These are phyloP conservation scores for Xylariomycetidae sp. DNA, from an alignment of 2,329 filamentous ascomycete species.

Conservation along the genomic window DNA sequence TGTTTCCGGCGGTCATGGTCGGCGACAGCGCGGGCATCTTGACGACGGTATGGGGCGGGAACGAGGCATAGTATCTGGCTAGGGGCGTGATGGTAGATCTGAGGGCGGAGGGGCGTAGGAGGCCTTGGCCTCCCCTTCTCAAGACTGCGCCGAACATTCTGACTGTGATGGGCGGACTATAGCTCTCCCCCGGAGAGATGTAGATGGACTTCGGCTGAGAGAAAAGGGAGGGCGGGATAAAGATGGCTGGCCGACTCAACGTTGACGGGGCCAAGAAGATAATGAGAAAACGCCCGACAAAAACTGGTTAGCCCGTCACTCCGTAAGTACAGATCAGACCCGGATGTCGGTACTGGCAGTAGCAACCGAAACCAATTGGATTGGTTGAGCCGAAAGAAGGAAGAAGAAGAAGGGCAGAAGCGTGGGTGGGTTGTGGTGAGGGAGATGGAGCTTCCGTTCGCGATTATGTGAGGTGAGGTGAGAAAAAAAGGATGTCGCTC, in stretches of 20 bases:
- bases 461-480: constrained; percentile 17
- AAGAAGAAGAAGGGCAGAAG: constrained; percentile 1
- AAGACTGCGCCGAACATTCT: constrained; percentile 61
- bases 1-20: constrained; percentile 95
- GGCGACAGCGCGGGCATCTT: constrained; percentile 98
- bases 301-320: too few relatives aligned
- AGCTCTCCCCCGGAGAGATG: too few relatives aligned
- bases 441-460: constrained; percentile 10
- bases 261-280: constrained; percentile 4
- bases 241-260: too few relatives aligned
- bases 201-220: too few relatives aligned
- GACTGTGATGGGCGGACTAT: constrained; percentile 16
- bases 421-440: constrained; percentile 3
- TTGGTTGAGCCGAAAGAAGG: constrained; percentile 7
- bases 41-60: constrained; percentile 89
- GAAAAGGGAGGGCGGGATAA: too few relatives aligned
- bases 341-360: constrained; percentile 13
- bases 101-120: constrained; percentile 47
- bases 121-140: constrained; percentile 52
- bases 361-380: constrained; percentile 19
- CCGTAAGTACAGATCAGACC: too few relatives aligned
- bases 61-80: constrained; percentile 70
- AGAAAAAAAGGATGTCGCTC: constrained; percentile 18
- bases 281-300: constrained; percentile 16
- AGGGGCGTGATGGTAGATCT: constrained; percentile 49